A percentile compares a stretch with the other conserved stretches of the same genome.
phyloP scores from a whole-genome alignment of 2,329 filamentous ascomycete genomes.

The Calonectria multiphialidica region DNA sequence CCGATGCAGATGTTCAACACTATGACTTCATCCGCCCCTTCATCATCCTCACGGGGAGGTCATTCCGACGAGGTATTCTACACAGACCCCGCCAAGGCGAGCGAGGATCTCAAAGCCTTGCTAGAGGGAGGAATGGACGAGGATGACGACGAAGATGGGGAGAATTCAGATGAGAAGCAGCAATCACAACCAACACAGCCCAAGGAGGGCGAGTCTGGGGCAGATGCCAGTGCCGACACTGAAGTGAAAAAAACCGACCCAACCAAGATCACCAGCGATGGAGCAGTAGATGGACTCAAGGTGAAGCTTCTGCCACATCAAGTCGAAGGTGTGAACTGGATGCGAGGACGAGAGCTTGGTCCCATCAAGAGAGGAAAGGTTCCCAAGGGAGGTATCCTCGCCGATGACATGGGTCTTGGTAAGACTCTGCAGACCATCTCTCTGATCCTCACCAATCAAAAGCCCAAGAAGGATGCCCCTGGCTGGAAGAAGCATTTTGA shows the following conservation, averaged over 20 bases:
- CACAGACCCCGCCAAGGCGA: constrained; percentile 78
- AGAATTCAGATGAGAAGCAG: not conserved
- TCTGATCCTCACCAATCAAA: constrained; percentile 85
- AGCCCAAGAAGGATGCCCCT: constrained; percentile 68
- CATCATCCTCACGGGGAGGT: constrained; percentile 24
- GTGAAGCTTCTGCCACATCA: constrained; percentile 94
- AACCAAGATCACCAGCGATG: constrained; percentile 57
- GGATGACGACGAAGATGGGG: constrained; percentile 67
- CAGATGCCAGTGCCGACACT: constrained; percentile 15
- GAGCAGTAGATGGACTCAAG: constrained; percentile 79
- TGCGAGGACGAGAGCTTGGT: constrained; percentile 92
- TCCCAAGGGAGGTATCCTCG: constrained; percentile 93
- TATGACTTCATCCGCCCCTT: constrained; percentile 57
- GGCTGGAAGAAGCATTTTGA: constrained; percentile 77
- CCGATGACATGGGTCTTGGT: constrained; percentile 96
- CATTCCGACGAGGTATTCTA: constrained; percentile 68
- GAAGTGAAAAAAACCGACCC: constrained; percentile 35
- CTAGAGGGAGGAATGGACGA: constrained; percentile 85
- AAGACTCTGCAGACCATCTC: constrained; percentile 97
- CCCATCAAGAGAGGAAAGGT: constrained; percentile 83
- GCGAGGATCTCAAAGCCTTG: constrained; percentile 83
- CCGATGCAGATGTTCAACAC: constrained; percentile 64
- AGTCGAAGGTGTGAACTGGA: constrained; percentile 94
- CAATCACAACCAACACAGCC: constrained; percentile 40
- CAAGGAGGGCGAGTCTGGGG: constrained; percentile 24